phyloP scores from a whole-genome alignment of 2,329 filamentous ascomycete species.

The Pseudonectria buxi region DNA sequence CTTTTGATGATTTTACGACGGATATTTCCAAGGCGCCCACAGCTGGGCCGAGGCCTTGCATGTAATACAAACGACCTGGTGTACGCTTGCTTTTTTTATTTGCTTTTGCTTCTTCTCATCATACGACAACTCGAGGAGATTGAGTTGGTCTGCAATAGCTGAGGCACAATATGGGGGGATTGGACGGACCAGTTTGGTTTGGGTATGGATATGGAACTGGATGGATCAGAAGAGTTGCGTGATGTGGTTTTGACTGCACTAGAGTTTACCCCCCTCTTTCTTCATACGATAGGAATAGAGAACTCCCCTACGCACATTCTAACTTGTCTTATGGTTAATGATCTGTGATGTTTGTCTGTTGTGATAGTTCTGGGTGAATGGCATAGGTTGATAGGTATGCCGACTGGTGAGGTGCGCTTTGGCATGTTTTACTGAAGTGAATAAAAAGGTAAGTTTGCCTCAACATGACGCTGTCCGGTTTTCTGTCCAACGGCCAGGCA shows the following conservation, averaged over 20 bases:
- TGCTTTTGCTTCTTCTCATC: slow-evolving; percentile 10
- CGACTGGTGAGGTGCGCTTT: too few species aligned
- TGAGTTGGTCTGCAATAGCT: slow-evolving; percentile 1
- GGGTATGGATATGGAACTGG: slow-evolving; percentile 11
- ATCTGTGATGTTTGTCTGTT: background rate
- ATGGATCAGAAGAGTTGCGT: slow-evolving; percentile 12
- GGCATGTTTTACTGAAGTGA: too few species aligned
- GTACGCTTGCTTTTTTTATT: slow-evolving; percentile 8
- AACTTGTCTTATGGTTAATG: background rate
- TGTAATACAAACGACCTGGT: slow-evolving; percentile 18
- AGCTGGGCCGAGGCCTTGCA: slow-evolving; percentile 10
- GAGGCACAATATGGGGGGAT: slow-evolving; percentile 3
- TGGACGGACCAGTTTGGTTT: slow-evolving; percentile 18
- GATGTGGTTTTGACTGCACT: slow-evolving; percentile 17
- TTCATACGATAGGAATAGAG: slow-evolving; percentile 15
- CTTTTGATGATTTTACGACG: slow-evolving; percentile 20
- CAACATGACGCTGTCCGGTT: too few species aligned
- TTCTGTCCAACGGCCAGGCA: too few species aligned
- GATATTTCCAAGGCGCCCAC: slow-evolving; percentile 11
- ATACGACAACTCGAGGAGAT: slow-evolving; percentile 4
- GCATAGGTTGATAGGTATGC: too few species aligned
- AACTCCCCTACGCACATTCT: slow-evolving; percentile 12
- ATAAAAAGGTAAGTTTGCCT: too few species aligned
- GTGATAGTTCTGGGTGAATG: too few species aligned
- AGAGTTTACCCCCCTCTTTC: slow-evolving; percentile 21